A percentile compares a stretch with the other conserved stretches of the same genome.
phyloP scores from a whole-genome alignment of 2,329 filamentous ascomycete species.

The Aureobasidium mangrovei region DNA sequence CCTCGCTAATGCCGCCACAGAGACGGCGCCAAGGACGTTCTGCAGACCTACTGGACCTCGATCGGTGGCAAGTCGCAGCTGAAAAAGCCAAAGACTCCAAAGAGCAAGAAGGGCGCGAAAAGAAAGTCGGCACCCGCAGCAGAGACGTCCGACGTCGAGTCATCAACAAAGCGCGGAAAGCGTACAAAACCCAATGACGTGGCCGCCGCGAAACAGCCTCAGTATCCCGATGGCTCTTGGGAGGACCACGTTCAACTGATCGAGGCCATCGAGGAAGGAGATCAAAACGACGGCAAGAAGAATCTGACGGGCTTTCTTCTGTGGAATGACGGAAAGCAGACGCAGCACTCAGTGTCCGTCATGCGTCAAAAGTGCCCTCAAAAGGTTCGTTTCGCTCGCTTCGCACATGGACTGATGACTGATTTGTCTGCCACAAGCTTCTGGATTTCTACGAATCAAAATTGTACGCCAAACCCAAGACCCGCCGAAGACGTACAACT shows the following conservation, averaged over 20 bases:
- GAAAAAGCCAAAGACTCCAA: constrained; percentile 20
- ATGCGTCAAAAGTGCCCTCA: constrained; percentile 69
- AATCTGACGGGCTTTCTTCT: constrained; percentile 59
- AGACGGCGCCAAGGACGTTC: constrained; percentile 41
- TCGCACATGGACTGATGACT: not conserved
- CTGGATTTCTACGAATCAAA: constrained; percentile 11
- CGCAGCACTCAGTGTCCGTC: constrained; percentile 58
- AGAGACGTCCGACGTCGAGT: constrained; percentile 14
- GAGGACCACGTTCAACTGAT: constrained; percentile 63
- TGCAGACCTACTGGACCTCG: constrained; percentile 54
- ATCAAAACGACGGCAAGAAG: constrained; percentile 16
- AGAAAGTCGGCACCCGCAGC: constrained; percentile 16
- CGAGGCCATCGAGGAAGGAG: constrained; percentile 61
- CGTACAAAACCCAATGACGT: not conserved
- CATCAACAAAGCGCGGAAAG: constrained; percentile 13
- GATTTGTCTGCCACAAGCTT: not conserved
- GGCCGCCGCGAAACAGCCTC: constrained; percentile 13
- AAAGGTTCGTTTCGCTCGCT: constrained; percentile 42
- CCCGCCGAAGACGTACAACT: constrained; percentile 11
- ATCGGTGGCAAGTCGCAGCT: constrained; percentile 49
- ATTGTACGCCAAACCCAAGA: constrained; percentile 6
- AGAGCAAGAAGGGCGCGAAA: constrained; percentile 23
- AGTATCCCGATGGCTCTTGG: constrained; percentile 59
- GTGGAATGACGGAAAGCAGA: constrained; percentile 67
- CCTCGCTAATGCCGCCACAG: constrained; percentile 6